Evolutionary conservation across 495 filamentous ascomycete genomes (phyloP).

Genomic region (Aspergillus kassunensis): DNA sequence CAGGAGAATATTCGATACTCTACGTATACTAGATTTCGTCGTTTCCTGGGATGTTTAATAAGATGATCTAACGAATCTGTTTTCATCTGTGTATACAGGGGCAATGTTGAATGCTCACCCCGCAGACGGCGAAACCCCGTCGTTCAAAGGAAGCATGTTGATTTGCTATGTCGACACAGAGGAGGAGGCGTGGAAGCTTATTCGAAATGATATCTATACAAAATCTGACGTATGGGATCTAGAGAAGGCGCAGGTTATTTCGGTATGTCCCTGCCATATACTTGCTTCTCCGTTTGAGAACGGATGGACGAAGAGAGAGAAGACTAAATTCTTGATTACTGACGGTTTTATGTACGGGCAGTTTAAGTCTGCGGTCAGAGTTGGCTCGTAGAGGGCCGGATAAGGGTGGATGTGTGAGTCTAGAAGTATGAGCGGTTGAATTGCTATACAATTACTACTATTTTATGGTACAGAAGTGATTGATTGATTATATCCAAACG

Average conservation of each 20-base stretch:
- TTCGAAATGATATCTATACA: slow-evolving; percentile 72
- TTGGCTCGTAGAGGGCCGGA: slow-evolving; percentile 11
- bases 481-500: not conserved
- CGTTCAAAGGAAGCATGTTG: slow-evolving; percentile 68
- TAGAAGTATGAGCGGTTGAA: not conserved
- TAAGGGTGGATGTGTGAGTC: no score
- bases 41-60: no score
- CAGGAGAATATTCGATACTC: no score
- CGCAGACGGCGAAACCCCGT: slow-evolving; percentile 55
- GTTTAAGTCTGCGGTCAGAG: slow-evolving; percentile 40
- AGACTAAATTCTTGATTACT: not conserved
- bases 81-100: no score
- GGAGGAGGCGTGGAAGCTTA: slow-evolving; percentile 61
- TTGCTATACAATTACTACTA: not conserved
- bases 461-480: no score
- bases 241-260: slow-evolving; percentile 59
- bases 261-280: slow-evolving; percentile 30
- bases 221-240: slow-evolving; percentile 77
- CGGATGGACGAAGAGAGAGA: not conserved
- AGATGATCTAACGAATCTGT: not conserved
- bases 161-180: slow-evolving; percentile 57
- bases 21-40: no score
- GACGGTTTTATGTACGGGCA: slow-evolving; percentile 11
- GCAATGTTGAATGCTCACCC: slow-evolving; percentile 67
- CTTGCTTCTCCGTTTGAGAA: not conserved